Conservation (phyloP, 129 eudicot genomes). For the Pseudognaphalium luteoalbum region DNA sequence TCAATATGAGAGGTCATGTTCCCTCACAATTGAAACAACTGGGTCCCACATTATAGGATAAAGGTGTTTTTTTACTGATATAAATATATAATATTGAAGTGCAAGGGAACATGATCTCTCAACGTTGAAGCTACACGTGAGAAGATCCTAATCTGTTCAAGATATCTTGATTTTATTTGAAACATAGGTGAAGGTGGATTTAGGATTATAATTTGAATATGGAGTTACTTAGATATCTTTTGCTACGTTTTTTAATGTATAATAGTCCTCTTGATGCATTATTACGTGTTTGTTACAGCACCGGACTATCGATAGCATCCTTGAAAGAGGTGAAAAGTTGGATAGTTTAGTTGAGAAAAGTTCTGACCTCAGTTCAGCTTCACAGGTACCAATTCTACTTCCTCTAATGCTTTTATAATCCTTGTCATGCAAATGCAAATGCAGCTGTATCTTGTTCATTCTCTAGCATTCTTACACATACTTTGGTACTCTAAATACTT, state of each 20-base stretch:
- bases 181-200: constrained; percentile 7
- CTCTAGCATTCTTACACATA: background rate
- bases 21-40: too few species aligned
- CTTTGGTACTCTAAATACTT: background rate
- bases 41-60: too few species aligned
- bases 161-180: constrained; percentile 4
- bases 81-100: too few species aligned
- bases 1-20: too few species aligned
- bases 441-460: background rate
- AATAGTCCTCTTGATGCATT: constrained; percentile 9
- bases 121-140: too few species aligned
- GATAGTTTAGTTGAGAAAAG: constrained; percentile 97
- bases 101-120: too few species aligned
- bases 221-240: background rate
- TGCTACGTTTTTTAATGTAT: background rate
- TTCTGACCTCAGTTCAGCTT: constrained; percentile 93
- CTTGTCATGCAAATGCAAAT: constrained; percentile 1
- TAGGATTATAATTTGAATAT: constrained; percentile 1
- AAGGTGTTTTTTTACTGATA: too few species aligned
- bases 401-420: background rate
- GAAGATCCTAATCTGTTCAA: background rate
- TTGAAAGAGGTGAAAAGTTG: constrained; percentile 93
- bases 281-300: constrained; percentile 53
- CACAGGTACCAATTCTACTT: constrained; percentile 60
- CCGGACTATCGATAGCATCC: constrained; percentile 93